Conservation (phyloP, 2,329 filamentous ascomycete species). For the Exophiala calicioides region DNA sequence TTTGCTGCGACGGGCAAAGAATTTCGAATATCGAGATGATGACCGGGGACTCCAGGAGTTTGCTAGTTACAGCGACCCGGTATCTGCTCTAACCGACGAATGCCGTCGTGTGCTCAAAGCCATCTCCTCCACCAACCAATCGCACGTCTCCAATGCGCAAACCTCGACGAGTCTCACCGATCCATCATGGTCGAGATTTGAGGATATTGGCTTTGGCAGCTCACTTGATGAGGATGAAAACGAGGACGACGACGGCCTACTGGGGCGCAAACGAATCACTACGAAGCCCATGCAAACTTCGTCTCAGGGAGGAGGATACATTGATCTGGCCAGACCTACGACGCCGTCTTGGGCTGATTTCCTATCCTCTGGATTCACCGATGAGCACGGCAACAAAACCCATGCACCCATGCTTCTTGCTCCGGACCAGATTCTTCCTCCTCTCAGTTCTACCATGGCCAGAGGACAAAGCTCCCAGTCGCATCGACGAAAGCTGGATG, state of each 20-base stretch:
- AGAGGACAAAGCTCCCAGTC: conserved; percentile 86
- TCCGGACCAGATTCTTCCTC: conserved; percentile 86
- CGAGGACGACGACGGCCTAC: conserved; percentile 62
- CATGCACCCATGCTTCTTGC: conserved; percentile 75
- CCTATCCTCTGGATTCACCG: conserved; percentile 86
- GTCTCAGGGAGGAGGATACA: conserved; percentile 32
- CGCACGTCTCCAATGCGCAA: conserved; percentile 69
- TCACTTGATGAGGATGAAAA: conserved; percentile 70
- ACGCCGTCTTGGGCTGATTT: conserved; percentile 99
- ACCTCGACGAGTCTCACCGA: conserved; percentile 74
- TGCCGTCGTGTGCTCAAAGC: conserved; percentile 86
- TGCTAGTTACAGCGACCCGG: conserved; percentile 84
- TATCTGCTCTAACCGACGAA: conserved; percentile 86
- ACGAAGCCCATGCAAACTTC: conserved; percentile 14
- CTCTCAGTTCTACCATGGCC: conserved; percentile 66
- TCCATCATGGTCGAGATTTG: conserved; percentile 94
- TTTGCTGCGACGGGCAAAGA: conserved; percentile 82
- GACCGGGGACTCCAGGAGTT: conserved; percentile 83
- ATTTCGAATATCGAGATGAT: conserved; percentile 92
- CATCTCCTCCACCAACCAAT: conserved; percentile 87
- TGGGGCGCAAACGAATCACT: conserved; percentile 33
- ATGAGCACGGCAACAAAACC: conserved; percentile 66
- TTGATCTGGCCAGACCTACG: conserved; percentile 74
- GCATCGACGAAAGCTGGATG: conserved; percentile 71
- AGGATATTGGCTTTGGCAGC: conserved; percentile 87